These are phyloP conservation scores for Aspergillus floridensis DNA, from an alignment of 2,329 filamentous ascomycete species.

Conservation along the genomic window DNA sequence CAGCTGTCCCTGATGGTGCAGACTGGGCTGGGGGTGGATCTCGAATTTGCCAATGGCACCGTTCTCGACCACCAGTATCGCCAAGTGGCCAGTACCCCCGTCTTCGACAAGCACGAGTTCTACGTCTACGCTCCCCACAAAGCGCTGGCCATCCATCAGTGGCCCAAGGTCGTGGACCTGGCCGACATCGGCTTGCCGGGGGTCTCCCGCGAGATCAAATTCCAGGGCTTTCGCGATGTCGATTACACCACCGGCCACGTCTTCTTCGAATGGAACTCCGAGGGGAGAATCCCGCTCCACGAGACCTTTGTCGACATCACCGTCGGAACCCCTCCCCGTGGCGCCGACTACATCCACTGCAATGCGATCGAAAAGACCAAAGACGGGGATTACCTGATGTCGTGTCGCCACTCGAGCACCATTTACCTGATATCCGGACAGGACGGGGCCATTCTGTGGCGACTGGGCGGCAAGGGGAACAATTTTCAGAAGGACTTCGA, in stretches of 20 bases:
- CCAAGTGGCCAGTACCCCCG: neutral
- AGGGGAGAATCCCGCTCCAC: neutral
- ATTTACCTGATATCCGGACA: neutral
- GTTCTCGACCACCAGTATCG: neutral
- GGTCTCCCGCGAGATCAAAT: neutral
- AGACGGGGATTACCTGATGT: slow-evolving; percentile 1
- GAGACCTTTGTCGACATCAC: neutral
- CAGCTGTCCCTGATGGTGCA: slow-evolving; percentile 1
- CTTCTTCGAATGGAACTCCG: slow-evolving; percentile 3
- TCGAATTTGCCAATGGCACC: neutral
- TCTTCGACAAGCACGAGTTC: slow-evolving; percentile 3
- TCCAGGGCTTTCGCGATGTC: neutral
- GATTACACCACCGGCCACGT: neutral
- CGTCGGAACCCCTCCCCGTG: neutral
- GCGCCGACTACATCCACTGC: neutral
- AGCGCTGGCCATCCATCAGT: neutral
- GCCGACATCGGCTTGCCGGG: neutral
- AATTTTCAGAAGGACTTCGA: neutral
- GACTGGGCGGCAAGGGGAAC: slow-evolving; percentile 1
- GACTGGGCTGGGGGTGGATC: neutral
- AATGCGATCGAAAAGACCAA: slow-evolving; percentile 1
- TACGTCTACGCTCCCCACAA: neutral
- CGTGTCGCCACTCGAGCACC: neutral
- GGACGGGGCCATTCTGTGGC: neutral
- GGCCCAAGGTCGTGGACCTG: neutral